phyloP scores from a whole-genome alignment of 1,284 basidiomycete genomes.

The Ceratobasidium sp. region DNA sequence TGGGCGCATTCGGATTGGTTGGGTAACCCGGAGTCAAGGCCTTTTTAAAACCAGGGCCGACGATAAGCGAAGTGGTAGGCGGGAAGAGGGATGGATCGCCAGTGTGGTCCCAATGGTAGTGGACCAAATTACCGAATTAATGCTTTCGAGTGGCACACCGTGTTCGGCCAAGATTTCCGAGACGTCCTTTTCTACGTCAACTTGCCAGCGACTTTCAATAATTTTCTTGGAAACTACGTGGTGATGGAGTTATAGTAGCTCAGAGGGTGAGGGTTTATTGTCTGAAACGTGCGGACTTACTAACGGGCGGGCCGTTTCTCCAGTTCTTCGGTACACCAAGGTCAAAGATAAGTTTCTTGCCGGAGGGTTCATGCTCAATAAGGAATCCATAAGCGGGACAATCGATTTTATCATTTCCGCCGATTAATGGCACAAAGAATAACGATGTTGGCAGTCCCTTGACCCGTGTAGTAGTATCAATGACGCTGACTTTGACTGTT shows the following conservation, averaged over 20 bases:
- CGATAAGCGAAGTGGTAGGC: conserved; percentile 17
- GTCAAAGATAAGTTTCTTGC: conserved; percentile 17
- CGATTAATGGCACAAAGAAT: conserved; percentile 10
- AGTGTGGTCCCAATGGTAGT: conserved; percentile 35
- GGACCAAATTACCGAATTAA: conserved; percentile 29
- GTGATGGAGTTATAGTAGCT: background rate
- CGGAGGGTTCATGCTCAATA: conserved; percentile 26
- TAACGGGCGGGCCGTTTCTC: conserved; percentile 19
- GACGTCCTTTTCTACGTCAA: conserved; percentile 4
- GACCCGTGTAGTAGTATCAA: conserved; percentile 26
- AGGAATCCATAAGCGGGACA: conserved; percentile 18
- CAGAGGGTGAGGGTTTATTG: background rate
- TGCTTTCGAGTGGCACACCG: conserved; percentile 15
- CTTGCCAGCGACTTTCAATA: background rate
- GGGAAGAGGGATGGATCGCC: conserved; percentile 37
- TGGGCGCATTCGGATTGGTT: conserved; percentile 12
- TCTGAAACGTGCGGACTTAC: background rate
- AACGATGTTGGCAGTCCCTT: background rate
- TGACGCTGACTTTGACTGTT: conserved; percentile 20
- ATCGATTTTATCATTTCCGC: background rate
- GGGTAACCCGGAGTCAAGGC: conserved; percentile 29
- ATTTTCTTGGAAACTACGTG: conserved; percentile 3
- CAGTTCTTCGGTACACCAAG: conserved; percentile 26
- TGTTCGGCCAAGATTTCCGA: conserved; percentile 23
- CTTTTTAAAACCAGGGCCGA: conserved; percentile 31